phyloP scores from a whole-genome alignment of 2,329 filamentous ascomycete species.

The Colletotrichum limetticola region DNA sequence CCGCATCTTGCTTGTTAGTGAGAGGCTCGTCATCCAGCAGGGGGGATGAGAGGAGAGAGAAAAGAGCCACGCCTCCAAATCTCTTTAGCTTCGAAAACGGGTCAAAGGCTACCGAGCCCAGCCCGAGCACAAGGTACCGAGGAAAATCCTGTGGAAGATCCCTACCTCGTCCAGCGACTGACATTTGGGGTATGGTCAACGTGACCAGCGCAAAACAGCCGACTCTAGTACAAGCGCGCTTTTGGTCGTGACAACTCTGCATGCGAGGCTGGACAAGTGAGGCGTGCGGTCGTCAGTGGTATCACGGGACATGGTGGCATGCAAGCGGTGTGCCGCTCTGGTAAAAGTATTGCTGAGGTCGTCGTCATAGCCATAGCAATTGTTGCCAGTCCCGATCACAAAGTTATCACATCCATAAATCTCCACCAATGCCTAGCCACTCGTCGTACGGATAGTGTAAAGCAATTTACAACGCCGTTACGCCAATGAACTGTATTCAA shows the following conservation, averaged over 20 bases:
- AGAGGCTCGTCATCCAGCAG: slow-evolving; percentile 15
- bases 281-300: background rate
- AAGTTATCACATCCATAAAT: background rate
- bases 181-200: slow-evolving; percentile 2
- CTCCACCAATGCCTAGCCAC: background rate
- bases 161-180: background rate
- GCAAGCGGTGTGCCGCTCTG: background rate
- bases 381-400: background rate
- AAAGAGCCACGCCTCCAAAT: slow-evolving; percentile 49
- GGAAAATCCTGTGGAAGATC: slow-evolving; percentile 4
- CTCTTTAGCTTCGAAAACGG: slow-evolving; percentile 50
- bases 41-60: background rate
- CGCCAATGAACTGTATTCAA: background rate
- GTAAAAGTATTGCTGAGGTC: background rate
- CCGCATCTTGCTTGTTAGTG: slow-evolving; percentile 6
- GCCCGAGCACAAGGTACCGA: slow-evolving; percentile 6
- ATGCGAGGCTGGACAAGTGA: slow-evolving; percentile 18
- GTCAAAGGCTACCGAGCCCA: slow-evolving; percentile 26
- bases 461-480: background rate
- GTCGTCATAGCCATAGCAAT: background rate
- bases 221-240: background rate
- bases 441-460: background rate
- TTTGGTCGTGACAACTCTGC: background rate
- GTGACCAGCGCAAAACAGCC: slow-evolving; percentile 11
- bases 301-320: slow-evolving; percentile 4